These are phyloP conservation scores for Cyclostephanos tholiformis DNA, from an alignment of 108 stramenopile species.

Conservation along the genomic window DNA sequence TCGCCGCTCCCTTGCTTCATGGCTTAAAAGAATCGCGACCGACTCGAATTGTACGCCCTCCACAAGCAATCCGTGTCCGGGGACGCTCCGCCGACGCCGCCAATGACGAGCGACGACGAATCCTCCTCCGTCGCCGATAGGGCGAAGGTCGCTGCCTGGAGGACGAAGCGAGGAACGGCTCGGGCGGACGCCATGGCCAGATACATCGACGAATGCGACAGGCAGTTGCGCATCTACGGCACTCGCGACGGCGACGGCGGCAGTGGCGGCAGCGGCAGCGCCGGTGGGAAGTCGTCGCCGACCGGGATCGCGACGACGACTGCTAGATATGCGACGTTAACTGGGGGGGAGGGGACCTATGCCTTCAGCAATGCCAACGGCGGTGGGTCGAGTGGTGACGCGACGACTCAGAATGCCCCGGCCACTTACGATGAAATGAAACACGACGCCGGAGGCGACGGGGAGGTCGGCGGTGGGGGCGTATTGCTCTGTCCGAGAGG, in stretches of 20 bases:
- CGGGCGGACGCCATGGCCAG: constrained; percentile 71
- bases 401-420: constrained; percentile 44
- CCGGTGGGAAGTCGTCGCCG: neutral
- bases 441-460: neutral
- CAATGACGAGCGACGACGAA: constrained; percentile 9
- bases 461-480: neutral
- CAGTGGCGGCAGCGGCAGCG: neutral
- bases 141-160: constrained; percentile 83
- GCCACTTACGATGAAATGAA: constrained; percentile 10
- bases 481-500: constrained; percentile 62
- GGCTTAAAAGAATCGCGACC: constrained; percentile 69
- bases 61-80: constrained; percentile 86
- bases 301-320: constrained; percentile 7
- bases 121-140: constrained; percentile 67
- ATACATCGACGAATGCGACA: constrained; percentile 81
- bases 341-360: neutral
- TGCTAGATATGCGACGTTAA: constrained; percentile 1
- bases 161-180: constrained; percentile 61
- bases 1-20: neutral
- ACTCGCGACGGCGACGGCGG: constrained; percentile 28
- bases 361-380: constrained; percentile 12
- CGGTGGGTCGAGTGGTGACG: constrained; percentile 3
- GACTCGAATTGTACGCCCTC: constrained; percentile 87
- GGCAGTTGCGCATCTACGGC: constrained; percentile 81
- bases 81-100: constrained; percentile 64